phyloP scores from a whole-genome alignment of 768 basidiomycete genomes.

The Gloeophyllum trabeum region DNA sequence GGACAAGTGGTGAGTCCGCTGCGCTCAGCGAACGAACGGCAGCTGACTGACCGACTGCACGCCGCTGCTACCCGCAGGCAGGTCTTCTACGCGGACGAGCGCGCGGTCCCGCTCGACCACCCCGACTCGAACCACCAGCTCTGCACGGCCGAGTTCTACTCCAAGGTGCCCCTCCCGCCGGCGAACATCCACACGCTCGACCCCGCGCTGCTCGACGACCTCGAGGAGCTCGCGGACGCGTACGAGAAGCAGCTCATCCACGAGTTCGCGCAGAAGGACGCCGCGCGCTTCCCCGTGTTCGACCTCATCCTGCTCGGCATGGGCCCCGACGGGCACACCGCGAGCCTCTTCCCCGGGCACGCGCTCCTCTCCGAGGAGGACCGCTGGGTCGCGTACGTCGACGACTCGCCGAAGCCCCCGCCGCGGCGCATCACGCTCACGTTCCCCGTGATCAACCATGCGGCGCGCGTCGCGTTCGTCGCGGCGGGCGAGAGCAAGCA shows the following conservation, averaged over 20 bases:
- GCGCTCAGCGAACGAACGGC: background rate
- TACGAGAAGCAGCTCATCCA: constrained; percentile 80
- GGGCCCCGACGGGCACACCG: constrained; percentile 98
- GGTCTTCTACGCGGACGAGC: constrained; percentile 95
- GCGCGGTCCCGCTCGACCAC: constrained; percentile 87
- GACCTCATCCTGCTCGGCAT: constrained; percentile 95
- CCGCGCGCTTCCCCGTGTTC: constrained; percentile 94
- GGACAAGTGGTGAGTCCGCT: constrained; percentile 74
- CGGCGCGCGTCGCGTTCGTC: constrained; percentile 82
- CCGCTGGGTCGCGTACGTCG: constrained; percentile 90
- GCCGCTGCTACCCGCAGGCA: constrained; percentile 47
- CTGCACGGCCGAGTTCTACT: constrained; percentile 64
- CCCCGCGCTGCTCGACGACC: constrained; percentile 46
- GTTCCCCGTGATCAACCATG: constrained; percentile 84
- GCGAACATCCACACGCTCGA: constrained; percentile 83
- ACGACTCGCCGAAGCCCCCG: constrained; percentile 93
- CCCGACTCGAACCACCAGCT: constrained; percentile 86
- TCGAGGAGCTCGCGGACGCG: constrained; percentile 71
- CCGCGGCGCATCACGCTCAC: constrained; percentile 86
- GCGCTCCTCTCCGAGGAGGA: constrained; percentile 72
- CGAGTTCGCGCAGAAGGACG: constrained; percentile 86
- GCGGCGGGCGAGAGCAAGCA: constrained; percentile 76
- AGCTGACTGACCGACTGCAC: background rate
- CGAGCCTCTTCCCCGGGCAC: constrained; percentile 94
- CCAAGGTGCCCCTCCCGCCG: constrained; percentile 68